phyloP scores from a whole-genome alignment of 2,329 filamentous ascomycete genomes.

The Xylaria sp. region DNA sequence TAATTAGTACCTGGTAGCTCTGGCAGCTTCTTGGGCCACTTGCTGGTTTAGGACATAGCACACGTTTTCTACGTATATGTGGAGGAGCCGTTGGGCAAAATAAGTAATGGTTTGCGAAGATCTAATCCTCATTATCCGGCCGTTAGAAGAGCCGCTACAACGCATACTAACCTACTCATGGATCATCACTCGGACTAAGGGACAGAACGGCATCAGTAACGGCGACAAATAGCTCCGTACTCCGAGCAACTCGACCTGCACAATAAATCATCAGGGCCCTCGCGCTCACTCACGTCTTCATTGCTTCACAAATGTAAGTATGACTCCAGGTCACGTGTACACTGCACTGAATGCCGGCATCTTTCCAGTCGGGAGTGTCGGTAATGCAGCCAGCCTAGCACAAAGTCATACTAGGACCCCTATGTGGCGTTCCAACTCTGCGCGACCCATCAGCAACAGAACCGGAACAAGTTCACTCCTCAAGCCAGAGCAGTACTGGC shows the following conservation, averaged over 20 bases:
- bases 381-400: not conserved
- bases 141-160: not conserved
- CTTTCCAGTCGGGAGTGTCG: constrained; percentile 11
- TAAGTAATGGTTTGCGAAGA: not conserved
- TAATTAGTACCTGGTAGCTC: not conserved
- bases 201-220: not conserved
- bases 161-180: not conserved
- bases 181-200: not conserved
- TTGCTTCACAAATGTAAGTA: constrained; percentile 4
- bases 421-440: too few species aligned
- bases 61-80: not conserved
- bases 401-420: not conserved
- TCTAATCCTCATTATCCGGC: not conserved
- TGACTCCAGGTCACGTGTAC: not conserved
- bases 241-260: too few species aligned
- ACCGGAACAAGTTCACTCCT: not conserved
- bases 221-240: not conserved
- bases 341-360: constrained; percentile 11
- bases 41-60: not conserved
- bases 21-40: not conserved
- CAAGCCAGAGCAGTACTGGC: too few species aligned
- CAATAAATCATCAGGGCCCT: not conserved
- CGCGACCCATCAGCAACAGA: not conserved
- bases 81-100: not conserved
- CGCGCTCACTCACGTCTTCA: not conserved